Percentiles rank a stretch among this genome's conserved stretches.
phyloP scores from a whole-genome alignment of 805 yeast genomes.

The Kockiozyma suomiensis region DNA sequence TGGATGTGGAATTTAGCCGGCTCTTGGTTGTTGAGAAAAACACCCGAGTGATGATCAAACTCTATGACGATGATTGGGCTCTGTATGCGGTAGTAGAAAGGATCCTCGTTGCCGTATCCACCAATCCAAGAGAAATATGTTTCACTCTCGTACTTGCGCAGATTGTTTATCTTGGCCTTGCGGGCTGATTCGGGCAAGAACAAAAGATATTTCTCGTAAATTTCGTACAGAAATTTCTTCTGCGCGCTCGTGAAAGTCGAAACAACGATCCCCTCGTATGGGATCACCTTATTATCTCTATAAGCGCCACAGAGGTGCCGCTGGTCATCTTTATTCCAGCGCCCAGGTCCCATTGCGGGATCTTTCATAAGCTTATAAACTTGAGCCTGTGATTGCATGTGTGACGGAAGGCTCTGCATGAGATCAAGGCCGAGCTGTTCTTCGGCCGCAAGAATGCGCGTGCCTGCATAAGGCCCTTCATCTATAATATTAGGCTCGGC shows the following conservation, averaged over 20 bases:
- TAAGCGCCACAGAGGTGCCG: conserved; percentile 13
- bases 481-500: conserved; percentile 13
- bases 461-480: conserved; percentile 2
- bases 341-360: conserved; percentile 5
- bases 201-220: conserved; percentile 2
- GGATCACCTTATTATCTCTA: conserved; percentile 6
- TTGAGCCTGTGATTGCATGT: conserved; percentile 1
- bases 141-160: neutral
- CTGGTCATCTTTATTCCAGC: conserved; percentile 13
- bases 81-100: conserved; percentile 12
- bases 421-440: conserved; percentile 7
- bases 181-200: conserved; percentile 7
- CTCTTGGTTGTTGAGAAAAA: conserved; percentile 4
- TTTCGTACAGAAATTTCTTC: conserved; percentile 1
- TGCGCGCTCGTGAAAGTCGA: neutral
- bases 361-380: neutral
- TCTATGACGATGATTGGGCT: conserved; percentile 5
- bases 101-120: conserved; percentile 1
- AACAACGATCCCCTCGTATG: conserved; percentile 2
- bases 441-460: conserved; percentile 2
- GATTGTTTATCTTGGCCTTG: neutral
- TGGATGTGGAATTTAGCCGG: conserved; percentile 12
- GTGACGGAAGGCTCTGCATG: conserved; percentile 2
- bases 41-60: conserved; percentile 15
- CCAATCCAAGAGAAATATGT: conserved; percentile 13